Conservation (phyloP, 768 basidiomycete genomes). For the Termitomyces sp. region DNA sequence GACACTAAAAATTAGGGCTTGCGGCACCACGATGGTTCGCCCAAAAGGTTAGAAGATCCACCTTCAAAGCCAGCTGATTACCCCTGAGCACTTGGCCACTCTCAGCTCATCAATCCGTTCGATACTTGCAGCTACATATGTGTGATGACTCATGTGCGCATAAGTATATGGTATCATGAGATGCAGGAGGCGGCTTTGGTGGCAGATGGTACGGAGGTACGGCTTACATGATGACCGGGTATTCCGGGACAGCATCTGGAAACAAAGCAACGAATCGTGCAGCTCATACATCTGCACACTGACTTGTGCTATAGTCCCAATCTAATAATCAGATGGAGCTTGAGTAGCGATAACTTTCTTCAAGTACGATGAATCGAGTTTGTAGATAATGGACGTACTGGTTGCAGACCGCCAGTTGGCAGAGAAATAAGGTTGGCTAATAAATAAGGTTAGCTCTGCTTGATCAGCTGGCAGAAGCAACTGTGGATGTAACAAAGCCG, state of each 20-base stretch:
- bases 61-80: constrained; percentile 11
- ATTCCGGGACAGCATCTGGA: constrained; percentile 1
- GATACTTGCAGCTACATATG: not conserved
- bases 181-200: constrained; percentile 2
- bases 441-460: not conserved
- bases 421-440: not conserved
- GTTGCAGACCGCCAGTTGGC: not conserved
- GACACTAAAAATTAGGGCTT: constrained; percentile 5
- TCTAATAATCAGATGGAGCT: not conserved
- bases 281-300: not conserved
- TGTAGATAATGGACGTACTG: not conserved
- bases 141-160: not conserved
- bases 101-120: not conserved
- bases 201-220: constrained; percentile 5
- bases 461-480: constrained; percentile 2
- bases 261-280: constrained; percentile 5
- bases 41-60: constrained; percentile 4
- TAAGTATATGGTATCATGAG: constrained; percentile 1
- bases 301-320: not conserved
- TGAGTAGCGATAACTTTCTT: not conserved
- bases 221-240: constrained; percentile 8
- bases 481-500: not conserved
- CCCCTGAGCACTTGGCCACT: constrained; percentile 3
- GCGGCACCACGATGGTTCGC: constrained; percentile 7
- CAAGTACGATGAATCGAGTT: not conserved